These are phyloP conservation scores for Liriodendron chinense DNA, from an alignment of 164 flowering plant species.

Conservation along the genomic window DNA sequence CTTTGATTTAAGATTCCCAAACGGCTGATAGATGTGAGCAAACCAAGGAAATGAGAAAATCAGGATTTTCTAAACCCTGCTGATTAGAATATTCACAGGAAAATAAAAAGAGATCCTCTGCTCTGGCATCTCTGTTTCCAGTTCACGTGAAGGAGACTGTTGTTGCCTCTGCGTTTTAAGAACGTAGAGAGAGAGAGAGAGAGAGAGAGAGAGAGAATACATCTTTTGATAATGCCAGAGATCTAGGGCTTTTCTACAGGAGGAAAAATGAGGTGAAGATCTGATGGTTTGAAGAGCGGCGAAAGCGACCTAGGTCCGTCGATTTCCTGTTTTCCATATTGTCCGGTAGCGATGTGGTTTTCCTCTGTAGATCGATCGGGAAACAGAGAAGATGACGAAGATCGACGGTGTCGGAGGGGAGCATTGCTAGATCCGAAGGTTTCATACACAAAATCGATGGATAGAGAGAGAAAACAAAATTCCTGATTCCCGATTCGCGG, in stretches of 20 bases:
- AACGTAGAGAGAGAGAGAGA: conserved; percentile 4
- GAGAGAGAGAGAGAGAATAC: neutral
- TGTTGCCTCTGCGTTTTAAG: conserved; percentile 8
- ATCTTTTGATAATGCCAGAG: conserved; percentile 5
- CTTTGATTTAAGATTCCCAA: neutral
- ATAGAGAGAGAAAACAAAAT: neutral
- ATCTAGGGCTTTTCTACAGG: conserved; percentile 13
- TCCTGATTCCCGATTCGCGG: neutral
- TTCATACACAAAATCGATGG: too few relatives aligned
- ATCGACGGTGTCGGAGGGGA: neutral
- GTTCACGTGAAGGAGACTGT: conserved; percentile 28
- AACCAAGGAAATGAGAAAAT: conserved; percentile 11
- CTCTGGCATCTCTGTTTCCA: conserved; percentile 18
- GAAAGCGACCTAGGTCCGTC: conserved; percentile 5
- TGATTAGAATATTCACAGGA: neutral
- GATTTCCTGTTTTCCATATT: neutral
- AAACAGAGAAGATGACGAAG: neutral
- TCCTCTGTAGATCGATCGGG: neutral
- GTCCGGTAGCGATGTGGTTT: neutral
- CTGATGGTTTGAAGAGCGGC: neutral
- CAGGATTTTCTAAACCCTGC: neutral
- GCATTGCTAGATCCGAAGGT: neutral
- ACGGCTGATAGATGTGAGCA: conserved; percentile 3
- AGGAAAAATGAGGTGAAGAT: neutral
- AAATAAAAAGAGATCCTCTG: neutral